Percentiles rank a stretch among this genome's conserved stretches.
These are phyloP conservation scores for Epichloe festucae DNA, from an alignment of 2,329 filamentous ascomycete genomes.

Conservation along the genomic window DNA sequence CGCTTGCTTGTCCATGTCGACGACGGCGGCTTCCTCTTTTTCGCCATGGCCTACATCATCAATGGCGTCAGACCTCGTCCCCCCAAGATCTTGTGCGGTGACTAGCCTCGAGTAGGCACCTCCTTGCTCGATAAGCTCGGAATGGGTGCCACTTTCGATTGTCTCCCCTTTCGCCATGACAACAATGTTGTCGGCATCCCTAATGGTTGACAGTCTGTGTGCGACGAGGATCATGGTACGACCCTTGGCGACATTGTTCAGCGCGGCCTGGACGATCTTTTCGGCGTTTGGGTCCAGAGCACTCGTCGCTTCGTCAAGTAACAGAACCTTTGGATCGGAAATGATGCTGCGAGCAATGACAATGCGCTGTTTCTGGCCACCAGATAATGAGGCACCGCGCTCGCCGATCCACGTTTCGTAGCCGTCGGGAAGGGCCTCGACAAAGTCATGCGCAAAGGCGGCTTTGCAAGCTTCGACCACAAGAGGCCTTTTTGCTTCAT, in stretches of 20 bases:
- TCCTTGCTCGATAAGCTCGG: constrained; percentile 34
- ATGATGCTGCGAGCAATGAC: constrained; percentile 55
- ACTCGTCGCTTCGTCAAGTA: constrained; percentile 58
- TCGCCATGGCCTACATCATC: constrained; percentile 8
- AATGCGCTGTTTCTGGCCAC: constrained; percentile 54
- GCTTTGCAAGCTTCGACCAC: constrained; percentile 35
- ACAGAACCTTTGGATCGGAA: constrained; percentile 47
- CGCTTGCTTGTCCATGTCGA: constrained; percentile 14
- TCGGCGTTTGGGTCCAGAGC: constrained; percentile 36
- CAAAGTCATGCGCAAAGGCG: constrained; percentile 41
- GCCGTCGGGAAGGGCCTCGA: constrained; percentile 35
- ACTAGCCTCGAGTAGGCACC: constrained; percentile 41
- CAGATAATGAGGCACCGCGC: constrained; percentile 49
- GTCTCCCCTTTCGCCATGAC: constrained; percentile 47
- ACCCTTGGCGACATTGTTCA: constrained; percentile 38
- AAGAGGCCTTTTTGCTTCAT: constrained; percentile 28
- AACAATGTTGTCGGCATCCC: constrained; percentile 51
- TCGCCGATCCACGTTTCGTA: constrained; percentile 53
- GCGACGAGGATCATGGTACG: constrained; percentile 56
- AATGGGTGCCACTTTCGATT: constrained; percentile 50
- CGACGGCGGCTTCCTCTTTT: constrained; percentile 9
- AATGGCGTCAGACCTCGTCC: constrained; percentile 6
- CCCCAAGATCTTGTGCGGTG: constrained; percentile 26
- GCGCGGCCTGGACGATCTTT: constrained; percentile 40
- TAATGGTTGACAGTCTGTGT: constrained; percentile 45